Evolutionary conservation across 1,139 yeast species (phyloP).

Genomic region (Yamadazyma dendronema): DNA sequence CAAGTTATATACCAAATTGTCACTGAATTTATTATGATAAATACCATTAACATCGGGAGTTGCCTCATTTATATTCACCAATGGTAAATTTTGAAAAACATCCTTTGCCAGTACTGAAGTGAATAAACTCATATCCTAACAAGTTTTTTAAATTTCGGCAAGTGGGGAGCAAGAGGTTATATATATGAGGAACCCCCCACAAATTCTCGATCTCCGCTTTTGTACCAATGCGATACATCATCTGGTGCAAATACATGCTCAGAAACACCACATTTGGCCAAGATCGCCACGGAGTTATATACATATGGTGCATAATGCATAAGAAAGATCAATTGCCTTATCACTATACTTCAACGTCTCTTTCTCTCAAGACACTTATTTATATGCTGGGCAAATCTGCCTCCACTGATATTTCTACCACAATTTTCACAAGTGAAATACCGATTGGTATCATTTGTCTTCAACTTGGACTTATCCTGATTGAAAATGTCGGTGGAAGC

Average conservation of each 20-base stretch:
- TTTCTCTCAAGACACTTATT: constrained; percentile 72
- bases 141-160: too few species aligned
- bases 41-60: constrained; percentile 5
- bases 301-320: too few species aligned
- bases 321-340: too few species aligned
- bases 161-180: neutral
- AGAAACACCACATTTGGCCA: too few species aligned
- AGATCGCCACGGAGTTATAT: too few species aligned
- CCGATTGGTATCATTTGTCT: constrained; percentile 36
- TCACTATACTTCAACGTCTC: constrained; percentile 15
- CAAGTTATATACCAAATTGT: constrained; percentile 10
- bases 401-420: constrained; percentile 82
- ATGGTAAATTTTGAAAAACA: constrained; percentile 17
- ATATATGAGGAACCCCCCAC: constrained; percentile 1
- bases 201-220: constrained; percentile 8
- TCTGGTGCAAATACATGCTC: too few species aligned
- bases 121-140: constrained; percentile 12
- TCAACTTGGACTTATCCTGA: constrained; percentile 41
- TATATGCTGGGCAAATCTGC: constrained; percentile 88
- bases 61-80: constrained; percentile 7
- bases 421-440: constrained; percentile 83
- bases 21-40: constrained; percentile 14
- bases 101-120: constrained; percentile 9
- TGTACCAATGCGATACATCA: neutral
- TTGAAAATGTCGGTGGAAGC: constrained; percentile 37